Evolutionary conservation across 257 asterid species (phyloP).

Genomic region (Osmanthus fragrans): DNA sequence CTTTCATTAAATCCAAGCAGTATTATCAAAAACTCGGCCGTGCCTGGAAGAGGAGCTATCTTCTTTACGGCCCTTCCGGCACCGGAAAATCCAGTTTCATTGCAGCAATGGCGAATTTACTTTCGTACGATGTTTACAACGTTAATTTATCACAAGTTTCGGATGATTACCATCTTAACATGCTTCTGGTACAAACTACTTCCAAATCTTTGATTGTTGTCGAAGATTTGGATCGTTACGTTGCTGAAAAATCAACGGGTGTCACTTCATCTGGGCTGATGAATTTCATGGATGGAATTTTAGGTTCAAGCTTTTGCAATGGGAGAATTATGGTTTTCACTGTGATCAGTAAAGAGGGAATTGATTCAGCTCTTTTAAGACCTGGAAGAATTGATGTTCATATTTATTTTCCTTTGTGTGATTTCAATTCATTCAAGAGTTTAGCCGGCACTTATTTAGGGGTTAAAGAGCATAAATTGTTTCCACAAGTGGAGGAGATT

Average conservation of each 20-base stretch:
- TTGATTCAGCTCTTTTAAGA: conserved; percentile 50
- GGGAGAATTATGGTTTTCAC: conserved; percentile 65
- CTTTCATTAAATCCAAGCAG: conserved; percentile 22
- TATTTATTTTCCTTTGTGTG: conserved; percentile 53
- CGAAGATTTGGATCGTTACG: conserved; percentile 23
- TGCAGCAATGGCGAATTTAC: conserved; percentile 24
- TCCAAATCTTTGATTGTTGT: conserved; percentile 22
- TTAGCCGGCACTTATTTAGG: conserved; percentile 53
- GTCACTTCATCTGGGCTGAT: conserved; percentile 13
- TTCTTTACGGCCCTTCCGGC: conserved; percentile 27
- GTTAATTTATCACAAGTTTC: conserved; percentile 14
- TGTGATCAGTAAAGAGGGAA: conserved; percentile 50
- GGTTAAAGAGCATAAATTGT: conserved; percentile 54
- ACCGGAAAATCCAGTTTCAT: conserved; percentile 26
- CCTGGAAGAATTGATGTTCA: conserved; percentile 69
- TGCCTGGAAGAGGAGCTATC: conserved; percentile 26
- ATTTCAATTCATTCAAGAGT: conserved; percentile 52
- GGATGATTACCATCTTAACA: conserved; percentile 24
- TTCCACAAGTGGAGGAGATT: conserved; percentile 61
- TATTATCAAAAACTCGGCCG: conserved; percentile 30
- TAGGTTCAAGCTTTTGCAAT: conserved; percentile 30
- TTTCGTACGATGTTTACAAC: conserved; percentile 20
- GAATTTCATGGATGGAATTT: conserved; percentile 32
- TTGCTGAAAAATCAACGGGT: conserved; percentile 7
- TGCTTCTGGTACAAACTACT: conserved; percentile 17